These are phyloP conservation scores for Coemansia sp. DNA, from an alignment of 192 early-diverging fungal genomes.

Conservation along the genomic window DNA sequence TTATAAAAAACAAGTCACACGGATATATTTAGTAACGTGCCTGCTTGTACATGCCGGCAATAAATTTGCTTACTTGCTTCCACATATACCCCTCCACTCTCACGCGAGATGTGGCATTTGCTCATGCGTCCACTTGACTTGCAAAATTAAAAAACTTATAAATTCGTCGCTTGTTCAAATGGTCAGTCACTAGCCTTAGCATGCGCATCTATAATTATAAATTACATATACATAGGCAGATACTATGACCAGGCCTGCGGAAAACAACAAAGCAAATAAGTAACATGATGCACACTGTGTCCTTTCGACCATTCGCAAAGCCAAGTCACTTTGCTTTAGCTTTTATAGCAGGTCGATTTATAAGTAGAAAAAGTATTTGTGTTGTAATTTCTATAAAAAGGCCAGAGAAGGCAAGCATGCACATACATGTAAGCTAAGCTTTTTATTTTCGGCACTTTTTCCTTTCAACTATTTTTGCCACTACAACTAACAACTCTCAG, in stretches of 20 bases:
- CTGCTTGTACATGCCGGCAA: background rate
- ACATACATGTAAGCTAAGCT: too few relatives aligned
- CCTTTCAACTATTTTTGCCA: too few relatives aligned
- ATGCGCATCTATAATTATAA: background rate
- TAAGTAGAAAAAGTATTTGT: too few relatives aligned
- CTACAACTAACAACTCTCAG: too few relatives aligned
- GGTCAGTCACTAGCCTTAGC: background rate
- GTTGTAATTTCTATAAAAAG: too few relatives aligned
- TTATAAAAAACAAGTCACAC: background rate
- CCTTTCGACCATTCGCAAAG: background rate
- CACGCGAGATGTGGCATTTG: background rate
- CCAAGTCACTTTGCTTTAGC: too few relatives aligned
- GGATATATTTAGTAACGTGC: background rate
- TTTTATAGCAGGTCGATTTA: too few relatives aligned
- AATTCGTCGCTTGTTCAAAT: background rate
- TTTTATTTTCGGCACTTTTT: too few relatives aligned
- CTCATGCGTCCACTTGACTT: background rate
- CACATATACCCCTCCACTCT: conserved; percentile 1
- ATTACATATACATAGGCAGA: conserved; percentile 6
- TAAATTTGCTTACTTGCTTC: background rate
- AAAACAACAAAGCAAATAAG: background rate
- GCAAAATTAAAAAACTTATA: background rate
- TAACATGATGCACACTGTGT: background rate
- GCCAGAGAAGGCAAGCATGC: too few relatives aligned
- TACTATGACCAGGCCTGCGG: background rate